Percentiles rank a stretch among this genome's conserved stretches.
phyloP scores from a whole-genome alignment of 2,329 filamentous ascomycete species.

The Xylariaceae sp. region DNA sequence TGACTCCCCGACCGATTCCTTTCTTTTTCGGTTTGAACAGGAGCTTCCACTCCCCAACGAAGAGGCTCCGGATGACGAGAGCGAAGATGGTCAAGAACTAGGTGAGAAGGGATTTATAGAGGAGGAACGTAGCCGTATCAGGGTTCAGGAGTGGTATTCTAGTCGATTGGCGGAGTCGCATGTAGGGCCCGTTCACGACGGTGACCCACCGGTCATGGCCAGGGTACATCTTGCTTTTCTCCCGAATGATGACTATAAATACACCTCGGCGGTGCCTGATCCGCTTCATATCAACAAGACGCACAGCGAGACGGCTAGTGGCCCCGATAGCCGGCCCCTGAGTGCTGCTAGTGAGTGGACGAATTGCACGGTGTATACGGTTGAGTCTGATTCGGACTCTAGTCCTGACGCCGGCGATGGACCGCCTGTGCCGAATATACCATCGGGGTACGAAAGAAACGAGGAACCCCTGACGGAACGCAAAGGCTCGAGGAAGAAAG shows the following conservation, averaged over 20 bases:
- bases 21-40: constrained; percentile 18
- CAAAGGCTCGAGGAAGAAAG: background rate
- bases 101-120: constrained; percentile 19
- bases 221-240: constrained; percentile 28
- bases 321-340: background rate
- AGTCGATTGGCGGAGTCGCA: constrained; percentile 7
- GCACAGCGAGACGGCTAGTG: background rate
- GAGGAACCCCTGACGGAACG: background rate
- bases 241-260: background rate
- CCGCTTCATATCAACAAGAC: constrained; percentile 19
- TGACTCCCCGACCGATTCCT: constrained; percentile 11
- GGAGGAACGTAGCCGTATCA: constrained; percentile 20
- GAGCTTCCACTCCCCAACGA: constrained; percentile 4
- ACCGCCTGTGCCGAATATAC: constrained; percentile 23
- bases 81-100: constrained; percentile 4
- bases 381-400: background rate
- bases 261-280: constrained; percentile 20
- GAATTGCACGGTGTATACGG: constrained; percentile 23
- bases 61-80: constrained; percentile 14
- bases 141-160: constrained; percentile 25
- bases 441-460: constrained; percentile 13
- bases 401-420: background rate
- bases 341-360: constrained; percentile 21
- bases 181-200: constrained; percentile 8
- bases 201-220: constrained; percentile 21